phyloP scores from a whole-genome alignment of 129 eudicot species.

The Flaveria brownii region DNA sequence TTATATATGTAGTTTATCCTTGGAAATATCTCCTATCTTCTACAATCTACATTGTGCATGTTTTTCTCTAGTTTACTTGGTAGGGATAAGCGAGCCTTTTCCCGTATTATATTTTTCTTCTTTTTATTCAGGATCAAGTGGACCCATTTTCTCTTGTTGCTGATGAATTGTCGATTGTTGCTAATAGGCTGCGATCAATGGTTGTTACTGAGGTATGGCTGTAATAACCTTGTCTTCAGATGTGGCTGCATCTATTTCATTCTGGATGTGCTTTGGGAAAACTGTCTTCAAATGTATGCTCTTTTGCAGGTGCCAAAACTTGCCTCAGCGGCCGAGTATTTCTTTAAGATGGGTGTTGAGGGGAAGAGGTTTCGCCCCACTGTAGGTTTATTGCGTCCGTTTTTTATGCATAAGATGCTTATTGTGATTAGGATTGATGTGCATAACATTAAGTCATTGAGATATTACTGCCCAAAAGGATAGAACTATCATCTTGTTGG shows the following conservation, averaged over 20 bases:
- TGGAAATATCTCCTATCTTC: not conserved
- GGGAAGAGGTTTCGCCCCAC: conserved; percentile 93
- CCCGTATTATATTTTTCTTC: not conserved
- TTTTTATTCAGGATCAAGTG: conserved; percentile 54
- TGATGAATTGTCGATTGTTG: conserved; percentile 74
- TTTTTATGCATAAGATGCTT: conserved; percentile 7
- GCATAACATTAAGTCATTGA: no score
- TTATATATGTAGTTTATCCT: no score
- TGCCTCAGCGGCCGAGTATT: conserved; percentile 93
- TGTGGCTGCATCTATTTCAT: conserved; percentile 18
- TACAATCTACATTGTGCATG: not conserved
- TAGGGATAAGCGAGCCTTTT: not conserved
- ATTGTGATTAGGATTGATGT: not conserved
- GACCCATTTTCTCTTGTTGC: conserved; percentile 95
- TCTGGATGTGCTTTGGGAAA: not conserved
- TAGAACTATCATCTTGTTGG: not conserved
- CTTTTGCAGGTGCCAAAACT: conserved; percentile 81
- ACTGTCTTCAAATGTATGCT: not conserved
- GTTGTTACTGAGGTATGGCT: conserved; percentile 72
- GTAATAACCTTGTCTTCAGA: not conserved
- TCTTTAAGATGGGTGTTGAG: conserved; percentile 88
- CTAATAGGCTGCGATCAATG: conserved; percentile 74
- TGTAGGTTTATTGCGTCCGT: conserved; percentile 43
- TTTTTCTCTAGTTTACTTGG: not conserved
- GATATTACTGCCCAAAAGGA: not conserved